Conservation (phyloP, 805 yeast species). For the Metschnikowia lochheadii region DNA sequence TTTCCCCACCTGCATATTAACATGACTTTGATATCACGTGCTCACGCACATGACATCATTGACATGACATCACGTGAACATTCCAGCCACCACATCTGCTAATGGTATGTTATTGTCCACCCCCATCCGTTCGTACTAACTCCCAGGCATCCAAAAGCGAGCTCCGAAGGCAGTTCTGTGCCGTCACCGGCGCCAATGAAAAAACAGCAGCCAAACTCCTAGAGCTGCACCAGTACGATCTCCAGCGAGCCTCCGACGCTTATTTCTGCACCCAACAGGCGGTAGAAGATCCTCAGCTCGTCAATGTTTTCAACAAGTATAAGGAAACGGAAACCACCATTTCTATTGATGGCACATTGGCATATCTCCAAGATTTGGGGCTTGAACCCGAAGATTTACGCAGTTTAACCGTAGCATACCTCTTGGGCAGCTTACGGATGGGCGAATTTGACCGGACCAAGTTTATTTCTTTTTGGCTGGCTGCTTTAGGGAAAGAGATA, state of each 20-base stretch:
- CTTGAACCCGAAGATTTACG: constrained; percentile 71
- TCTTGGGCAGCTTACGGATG: constrained; percentile 60
- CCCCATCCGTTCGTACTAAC: constrained; percentile 5
- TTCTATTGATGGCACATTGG: constrained; percentile 75
- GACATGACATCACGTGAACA: background rate
- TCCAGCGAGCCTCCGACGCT: constrained; percentile 30
- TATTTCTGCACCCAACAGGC: constrained; percentile 16
- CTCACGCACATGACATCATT: background rate
- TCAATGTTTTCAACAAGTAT: constrained; percentile 32
- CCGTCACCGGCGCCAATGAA: constrained; percentile 36
- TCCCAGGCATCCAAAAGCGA: constrained; percentile 10
- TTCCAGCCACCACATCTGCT: background rate
- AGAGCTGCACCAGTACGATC: constrained; percentile 26
- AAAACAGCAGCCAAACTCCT: constrained; percentile 36
- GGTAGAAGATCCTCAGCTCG: constrained; percentile 14
- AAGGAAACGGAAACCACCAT: constrained; percentile 37
- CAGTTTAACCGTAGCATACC: constrained; percentile 66
- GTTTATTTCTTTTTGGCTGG: constrained; percentile 60
- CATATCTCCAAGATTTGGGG: constrained; percentile 61
- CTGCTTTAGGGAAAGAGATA: constrained; percentile 6
- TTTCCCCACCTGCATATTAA: too few species aligned
- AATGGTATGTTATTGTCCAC: background rate
- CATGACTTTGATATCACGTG: background rate
- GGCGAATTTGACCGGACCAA: constrained; percentile 53
- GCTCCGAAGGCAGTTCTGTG: constrained; percentile 33